A percentile compares a stretch with the other conserved stretches of the same genome.
Conservation (phyloP, 805 yeast genomes). For the Candida silvicultrix region DNA sequence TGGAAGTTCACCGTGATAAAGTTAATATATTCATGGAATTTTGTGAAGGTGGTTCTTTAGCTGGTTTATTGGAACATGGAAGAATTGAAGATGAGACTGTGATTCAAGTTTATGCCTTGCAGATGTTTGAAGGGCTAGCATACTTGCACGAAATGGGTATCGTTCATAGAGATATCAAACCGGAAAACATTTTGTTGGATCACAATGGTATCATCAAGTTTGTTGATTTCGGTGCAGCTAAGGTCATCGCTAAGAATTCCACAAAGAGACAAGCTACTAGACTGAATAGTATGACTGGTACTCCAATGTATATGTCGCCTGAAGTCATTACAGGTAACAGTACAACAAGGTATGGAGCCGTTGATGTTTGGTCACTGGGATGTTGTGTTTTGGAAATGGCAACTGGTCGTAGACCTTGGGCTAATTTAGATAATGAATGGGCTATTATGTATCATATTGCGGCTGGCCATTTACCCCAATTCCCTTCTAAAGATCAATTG, state of each 20-base stretch:
- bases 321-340: constrained; percentile 80
- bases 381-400: constrained; percentile 96
- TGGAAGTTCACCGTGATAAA: constrained; percentile 92
- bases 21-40: constrained; percentile 96
- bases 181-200: constrained; percentile 86
- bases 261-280: constrained; percentile 34
- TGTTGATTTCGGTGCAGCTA: constrained; percentile 98
- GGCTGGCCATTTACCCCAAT: constrained; percentile 84
- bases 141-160: constrained; percentile 91
- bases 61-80: constrained; percentile 82
- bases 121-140: constrained; percentile 92
- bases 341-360: constrained; percentile 32
- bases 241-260: constrained; percentile 62
- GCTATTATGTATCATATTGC: constrained; percentile 98
- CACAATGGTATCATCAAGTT: constrained; percentile 90
- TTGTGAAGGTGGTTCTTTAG: constrained; percentile 93
- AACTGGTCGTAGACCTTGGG: constrained; percentile 96
- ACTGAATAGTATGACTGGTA: constrained; percentile 55
- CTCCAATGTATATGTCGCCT: constrained; percentile 99
- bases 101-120: constrained; percentile 82
- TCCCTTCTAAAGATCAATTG: constrained; percentile 75
- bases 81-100: constrained; percentile 93
- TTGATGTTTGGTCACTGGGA: constrained; percentile 94
- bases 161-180: constrained; percentile 95
- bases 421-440: constrained; percentile 93